These are phyloP conservation scores for Sungouiella thailandica DNA, from an alignment of 805 yeast species.

Conservation along the genomic window DNA sequence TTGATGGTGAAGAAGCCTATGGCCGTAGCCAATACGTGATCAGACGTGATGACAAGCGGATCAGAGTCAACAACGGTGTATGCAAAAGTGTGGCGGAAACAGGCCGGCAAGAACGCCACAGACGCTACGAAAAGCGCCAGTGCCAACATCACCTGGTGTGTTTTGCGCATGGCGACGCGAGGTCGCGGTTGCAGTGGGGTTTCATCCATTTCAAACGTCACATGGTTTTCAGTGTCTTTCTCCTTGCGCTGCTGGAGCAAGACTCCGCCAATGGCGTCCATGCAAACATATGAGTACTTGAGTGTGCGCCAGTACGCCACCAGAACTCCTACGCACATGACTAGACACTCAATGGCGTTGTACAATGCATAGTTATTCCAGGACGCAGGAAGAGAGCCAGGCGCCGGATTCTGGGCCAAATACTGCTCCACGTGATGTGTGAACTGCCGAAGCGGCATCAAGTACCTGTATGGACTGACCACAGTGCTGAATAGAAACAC, in stretches of 20 bases:
- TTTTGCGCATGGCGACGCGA: background rate
- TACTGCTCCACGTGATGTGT: conserved; percentile 1
- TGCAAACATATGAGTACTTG: conserved; percentile 1
- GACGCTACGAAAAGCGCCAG: conserved; percentile 1
- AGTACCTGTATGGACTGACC: background rate
- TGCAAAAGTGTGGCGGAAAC: conserved; percentile 19
- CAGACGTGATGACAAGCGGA: conserved; percentile 16
- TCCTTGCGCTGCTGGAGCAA: conserved; percentile 7
- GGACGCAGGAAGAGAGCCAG: background rate
- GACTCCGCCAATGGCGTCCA: conserved; percentile 1
- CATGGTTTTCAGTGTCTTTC: background rate
- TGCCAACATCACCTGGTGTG: background rate
- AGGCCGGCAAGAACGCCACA: conserved; percentile 8
- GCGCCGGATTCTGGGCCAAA: background rate
- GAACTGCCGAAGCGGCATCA: background rate
- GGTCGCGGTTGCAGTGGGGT: background rate
- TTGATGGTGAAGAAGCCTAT: conserved; percentile 4
- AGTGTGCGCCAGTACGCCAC: background rate
- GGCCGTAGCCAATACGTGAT: conserved; percentile 20
- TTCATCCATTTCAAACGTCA: background rate
- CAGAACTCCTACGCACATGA: background rate
- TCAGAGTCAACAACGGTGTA: conserved; percentile 9
- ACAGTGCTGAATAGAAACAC: background rate
- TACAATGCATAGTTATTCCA: background rate
- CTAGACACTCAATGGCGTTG: background rate